Conservation (phyloP, 352 stramenopile species). For the Pythium graminicola region DNA sequence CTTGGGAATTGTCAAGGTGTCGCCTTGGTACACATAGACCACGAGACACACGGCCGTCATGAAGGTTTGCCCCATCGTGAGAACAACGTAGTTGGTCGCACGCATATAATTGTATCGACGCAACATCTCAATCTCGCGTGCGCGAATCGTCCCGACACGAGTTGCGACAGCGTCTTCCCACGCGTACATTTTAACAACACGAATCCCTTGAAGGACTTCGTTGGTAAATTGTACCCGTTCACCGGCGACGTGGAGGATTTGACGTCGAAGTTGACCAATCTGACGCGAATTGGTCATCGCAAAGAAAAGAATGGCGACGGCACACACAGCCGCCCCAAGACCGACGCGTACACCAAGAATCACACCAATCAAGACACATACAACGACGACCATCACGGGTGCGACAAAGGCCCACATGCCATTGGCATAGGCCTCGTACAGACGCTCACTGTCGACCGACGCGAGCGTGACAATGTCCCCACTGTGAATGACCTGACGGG, state of each 20-base stretch:
- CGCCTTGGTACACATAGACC: slow-evolving; percentile 16
- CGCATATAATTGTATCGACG: slow-evolving; percentile 16
- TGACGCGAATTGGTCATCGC: slow-evolving; percentile 26
- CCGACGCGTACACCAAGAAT: slow-evolving; percentile 12
- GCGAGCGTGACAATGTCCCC: slow-evolving; percentile 61
- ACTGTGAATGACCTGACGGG: slow-evolving; percentile 35
- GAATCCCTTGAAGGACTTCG: slow-evolving; percentile 88
- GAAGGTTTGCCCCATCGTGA: slow-evolving; percentile 17
- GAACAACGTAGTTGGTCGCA: slow-evolving; percentile 7
- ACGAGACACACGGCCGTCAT: slow-evolving; percentile 13
- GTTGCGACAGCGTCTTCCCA: slow-evolving; percentile 54
- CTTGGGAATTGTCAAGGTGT: slow-evolving; percentile 10
- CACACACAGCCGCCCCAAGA: slow-evolving; percentile 23
- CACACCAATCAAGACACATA: slow-evolving; percentile 21
- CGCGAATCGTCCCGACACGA: slow-evolving; percentile 35
- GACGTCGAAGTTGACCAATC: slow-evolving; percentile 29
- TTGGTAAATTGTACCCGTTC: slow-evolving; percentile 91
- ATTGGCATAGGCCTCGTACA: slow-evolving; percentile 44
- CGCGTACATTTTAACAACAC: slow-evolving; percentile 87
- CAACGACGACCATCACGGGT: slow-evolving; percentile 9
- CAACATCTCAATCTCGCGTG: slow-evolving; percentile 27
- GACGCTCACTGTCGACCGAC: slow-evolving; percentile 42
- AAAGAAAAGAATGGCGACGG: slow-evolving; percentile 24
- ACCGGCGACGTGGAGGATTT: slow-evolving; percentile 36
- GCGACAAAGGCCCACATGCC: slow-evolving; percentile 31